Percentiles rank a stretch among this genome's conserved stretches.
These are phyloP conservation scores for Kickxella alabastrina DNA, from an alignment of 192 early-diverging fungal genomes.

Conservation along the genomic window DNA sequence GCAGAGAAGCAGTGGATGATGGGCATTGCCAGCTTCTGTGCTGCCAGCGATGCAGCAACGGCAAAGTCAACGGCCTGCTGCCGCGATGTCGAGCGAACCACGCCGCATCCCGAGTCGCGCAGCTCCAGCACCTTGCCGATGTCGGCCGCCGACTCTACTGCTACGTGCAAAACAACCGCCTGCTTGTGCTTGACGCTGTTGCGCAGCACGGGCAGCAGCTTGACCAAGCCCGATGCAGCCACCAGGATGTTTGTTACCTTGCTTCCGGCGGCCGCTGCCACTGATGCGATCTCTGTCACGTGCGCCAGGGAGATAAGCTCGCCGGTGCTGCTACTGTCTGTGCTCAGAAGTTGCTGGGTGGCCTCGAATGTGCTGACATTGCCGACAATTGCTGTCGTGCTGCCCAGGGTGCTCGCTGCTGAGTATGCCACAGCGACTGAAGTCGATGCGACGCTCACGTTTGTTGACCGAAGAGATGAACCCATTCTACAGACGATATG, in stretches of 20 bases:
- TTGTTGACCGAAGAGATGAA: constrained; percentile 13
- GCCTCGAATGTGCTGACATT: not conserved
- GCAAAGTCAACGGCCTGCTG: constrained; percentile 84
- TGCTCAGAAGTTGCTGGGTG: constrained; percentile 11
- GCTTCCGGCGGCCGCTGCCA: not conserved
- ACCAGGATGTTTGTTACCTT: constrained; percentile 12
- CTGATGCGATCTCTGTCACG: constrained; percentile 14
- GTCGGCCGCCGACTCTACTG: constrained; percentile 23
- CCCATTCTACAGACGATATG: constrained; percentile 22
- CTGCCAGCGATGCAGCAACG: constrained; percentile 70
- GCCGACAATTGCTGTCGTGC: constrained; percentile 17
- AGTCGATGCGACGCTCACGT: constrained; percentile 16
- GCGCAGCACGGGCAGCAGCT: constrained; percentile 43
- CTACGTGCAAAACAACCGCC: constrained; percentile 32
- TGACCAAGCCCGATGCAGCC: constrained; percentile 14
- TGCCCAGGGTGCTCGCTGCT: constrained; percentile 10
- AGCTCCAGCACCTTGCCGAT: constrained; percentile 65
- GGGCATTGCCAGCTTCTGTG: constrained; percentile 56
- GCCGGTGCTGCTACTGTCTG: not conserved
- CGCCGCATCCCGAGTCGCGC: constrained; percentile 71
- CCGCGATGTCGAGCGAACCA: constrained; percentile 69
- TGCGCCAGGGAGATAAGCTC: constrained; percentile 14
- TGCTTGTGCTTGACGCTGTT: constrained; percentile 19
- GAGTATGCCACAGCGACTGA: constrained; percentile 36
- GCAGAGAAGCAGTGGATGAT: constrained; percentile 64